Conservation (phyloP, 129 eudicot species). For the Flaveria linearis region DNA sequence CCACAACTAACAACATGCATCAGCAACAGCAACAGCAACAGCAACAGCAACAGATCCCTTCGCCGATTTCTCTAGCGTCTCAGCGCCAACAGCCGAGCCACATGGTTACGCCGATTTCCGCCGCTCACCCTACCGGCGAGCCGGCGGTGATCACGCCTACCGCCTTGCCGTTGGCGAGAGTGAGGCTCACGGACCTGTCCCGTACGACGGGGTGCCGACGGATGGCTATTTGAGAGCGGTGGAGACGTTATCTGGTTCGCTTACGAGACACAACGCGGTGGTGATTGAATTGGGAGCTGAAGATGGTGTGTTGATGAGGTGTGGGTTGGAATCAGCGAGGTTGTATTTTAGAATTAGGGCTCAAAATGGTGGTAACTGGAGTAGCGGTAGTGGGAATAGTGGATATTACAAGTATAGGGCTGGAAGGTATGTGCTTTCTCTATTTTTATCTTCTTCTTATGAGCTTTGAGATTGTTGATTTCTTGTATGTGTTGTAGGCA, state of each 20-base stretch:
- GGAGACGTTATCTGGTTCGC: conserved; percentile 70
- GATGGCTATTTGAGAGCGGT: conserved; percentile 67
- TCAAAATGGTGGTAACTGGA: conserved; percentile 26
- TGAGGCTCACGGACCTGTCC: conserved; percentile 65
- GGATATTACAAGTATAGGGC: no score
- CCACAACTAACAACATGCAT: conserved; percentile 15
- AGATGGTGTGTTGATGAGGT: conserved; percentile 72
- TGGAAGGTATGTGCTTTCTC: no score
- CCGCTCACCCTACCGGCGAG: conserved; percentile 37
- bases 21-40: background rate
- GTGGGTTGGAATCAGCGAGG: conserved; percentile 74
- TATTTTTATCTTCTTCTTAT: no score
- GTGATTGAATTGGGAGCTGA: conserved; percentile 71
- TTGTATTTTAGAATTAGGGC: conserved; percentile 60
- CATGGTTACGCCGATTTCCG: conserved; percentile 31
- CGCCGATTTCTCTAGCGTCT: conserved; percentile 43
- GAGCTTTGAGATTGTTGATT: no score
- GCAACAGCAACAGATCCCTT: conserved; percentile 22
- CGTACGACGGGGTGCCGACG: conserved; percentile 72
- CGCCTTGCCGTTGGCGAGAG: conserved; percentile 38
- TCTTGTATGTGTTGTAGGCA: no score
- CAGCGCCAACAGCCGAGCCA: conserved; percentile 39
- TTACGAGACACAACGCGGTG: conserved; percentile 72
- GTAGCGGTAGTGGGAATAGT: conserved; percentile 36
- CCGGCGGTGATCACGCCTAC: conserved; percentile 21